Evolutionary conservation across 2,329 filamentous ascomycete species (phyloP), one percentile per base, ranked within the genome.

Genomic region (Aspergillus sergii): DNA sequence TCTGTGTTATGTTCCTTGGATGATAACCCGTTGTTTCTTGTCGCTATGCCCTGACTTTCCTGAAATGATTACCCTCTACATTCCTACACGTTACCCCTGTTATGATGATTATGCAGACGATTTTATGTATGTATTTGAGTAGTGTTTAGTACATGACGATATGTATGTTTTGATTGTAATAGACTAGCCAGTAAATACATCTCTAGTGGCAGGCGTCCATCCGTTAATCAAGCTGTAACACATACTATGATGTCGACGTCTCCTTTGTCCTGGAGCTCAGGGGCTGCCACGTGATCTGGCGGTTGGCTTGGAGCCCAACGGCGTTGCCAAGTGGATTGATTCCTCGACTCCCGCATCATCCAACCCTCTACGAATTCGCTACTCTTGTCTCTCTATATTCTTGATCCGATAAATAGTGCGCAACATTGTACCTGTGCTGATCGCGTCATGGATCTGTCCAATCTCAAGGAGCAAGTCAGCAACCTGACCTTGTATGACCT

Each of bases 401-500:
- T 41, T 28, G 50, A 43, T 59, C 58, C 16, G 60, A 59, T 66
- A 62, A 64, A 56, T 58, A 57, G 54, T 56, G 53, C 61, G 67
- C 53, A 57, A 59, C 57, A 64, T 60, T 45, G 14, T 66, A 43
- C 28, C 30, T 6, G 36, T 45, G 32, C 62, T 61, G 28, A 32
- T 51, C 62, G 61, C 71, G 82, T 76, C 72, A 96, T 96, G 93
- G 92, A 97, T 85, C 86, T 96, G 78, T 90, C 89, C 80, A 92
- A 85, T 75, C 80, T 97, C 60, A 94, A 92, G 79, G 92, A 92
- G 73, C 89, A 92, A 81, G 93, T 97, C 80, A 90, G 90, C 83
- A 96, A 95, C 83, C 85, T 97, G 85, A 92, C 91, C 73, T 86
- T 97, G 79, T 97, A 97, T 84, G 94, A 97, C 80, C 77, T 97